phyloP scores from a whole-genome alignment of 768 basidiomycete species.

The Asterophora parasitica region DNA sequence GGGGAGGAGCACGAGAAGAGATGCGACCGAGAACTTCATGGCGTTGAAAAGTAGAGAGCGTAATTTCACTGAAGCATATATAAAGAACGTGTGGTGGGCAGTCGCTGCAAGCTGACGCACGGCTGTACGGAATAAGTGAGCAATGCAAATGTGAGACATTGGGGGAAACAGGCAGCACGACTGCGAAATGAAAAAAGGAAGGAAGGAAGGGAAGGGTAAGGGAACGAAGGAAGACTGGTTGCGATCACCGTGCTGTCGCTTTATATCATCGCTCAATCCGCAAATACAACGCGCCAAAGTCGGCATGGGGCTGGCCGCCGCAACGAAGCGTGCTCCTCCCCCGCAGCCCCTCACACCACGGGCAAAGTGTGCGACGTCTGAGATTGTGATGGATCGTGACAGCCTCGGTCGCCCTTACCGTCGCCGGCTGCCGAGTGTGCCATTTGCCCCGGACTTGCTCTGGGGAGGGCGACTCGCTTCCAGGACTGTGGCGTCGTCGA shows the following conservation, averaged over 20 bases:
- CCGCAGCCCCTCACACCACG: constrained; percentile 91
- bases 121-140: constrained; percentile 10
- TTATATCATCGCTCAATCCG: constrained; percentile 16
- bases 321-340: constrained; percentile 76
- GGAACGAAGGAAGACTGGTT: constrained; percentile 16
- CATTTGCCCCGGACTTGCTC: too few relatives aligned
- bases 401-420: too few relatives aligned
- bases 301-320: constrained; percentile 25
- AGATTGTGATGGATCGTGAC: too few relatives aligned
- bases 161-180: constrained; percentile 44
- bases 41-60: constrained; percentile 22
- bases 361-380: too few relatives aligned
- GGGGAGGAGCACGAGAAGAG: constrained; percentile 34
- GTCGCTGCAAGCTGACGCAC: constrained; percentile 23
- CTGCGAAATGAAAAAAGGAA: constrained; percentile 36
- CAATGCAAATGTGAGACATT: neutral
- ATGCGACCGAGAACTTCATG: constrained; percentile 48
- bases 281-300: neutral
- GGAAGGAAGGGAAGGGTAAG: constrained; percentile 18
- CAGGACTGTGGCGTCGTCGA: too few relatives aligned
- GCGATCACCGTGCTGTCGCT: constrained; percentile 5
- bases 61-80: constrained; percentile 48
- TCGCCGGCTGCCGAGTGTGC: too few relatives aligned
- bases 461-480: too few relatives aligned
- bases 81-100: constrained; percentile 29